A percentile compares a stretch with the other conserved stretches of the same genome.
Conservation (phyloP, 2,329 filamentous ascomycete genomes). For the Fusarium oligoseptatum region DNA sequence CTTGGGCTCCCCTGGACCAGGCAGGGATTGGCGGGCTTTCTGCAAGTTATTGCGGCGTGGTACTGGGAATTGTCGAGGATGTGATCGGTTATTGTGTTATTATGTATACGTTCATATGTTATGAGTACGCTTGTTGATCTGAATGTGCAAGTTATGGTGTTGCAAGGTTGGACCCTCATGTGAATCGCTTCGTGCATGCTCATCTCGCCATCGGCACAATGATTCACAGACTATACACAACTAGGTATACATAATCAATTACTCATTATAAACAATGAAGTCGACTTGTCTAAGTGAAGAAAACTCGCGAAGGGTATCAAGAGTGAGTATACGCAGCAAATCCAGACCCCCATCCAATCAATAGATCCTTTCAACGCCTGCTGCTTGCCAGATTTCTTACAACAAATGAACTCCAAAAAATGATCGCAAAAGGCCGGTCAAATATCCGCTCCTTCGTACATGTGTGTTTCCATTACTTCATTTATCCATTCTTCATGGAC, state of each 20-base stretch:
- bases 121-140: neutral
- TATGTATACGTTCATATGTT: constrained; percentile 27
- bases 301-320: constrained; percentile 43
- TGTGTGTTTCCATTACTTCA: constrained; percentile 21
- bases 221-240: neutral
- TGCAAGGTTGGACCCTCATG: neutral
- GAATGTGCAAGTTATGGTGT: neutral
- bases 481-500: constrained; percentile 33
- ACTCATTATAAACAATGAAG: constrained; percentile 16
- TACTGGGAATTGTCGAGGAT: neutral
- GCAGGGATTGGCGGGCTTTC: constrained; percentile 33
- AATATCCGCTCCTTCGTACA: constrained; percentile 18
- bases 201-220: neutral
- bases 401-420: constrained; percentile 33
- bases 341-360: constrained; percentile 1
- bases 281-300: constrained; percentile 23
- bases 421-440: constrained; percentile 21
- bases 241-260: neutral
- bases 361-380: constrained; percentile 23
- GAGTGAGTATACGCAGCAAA: constrained; percentile 37
- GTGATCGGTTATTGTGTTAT: constrained; percentile 19
- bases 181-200: neutral
- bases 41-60: constrained; percentile 1
- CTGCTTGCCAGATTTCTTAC: constrained; percentile 6
- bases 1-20: constrained; percentile 27